phyloP scores from a whole-genome alignment of 495 filamentous ascomycete genomes.

The Saxophila tyrrhenica region DNA sequence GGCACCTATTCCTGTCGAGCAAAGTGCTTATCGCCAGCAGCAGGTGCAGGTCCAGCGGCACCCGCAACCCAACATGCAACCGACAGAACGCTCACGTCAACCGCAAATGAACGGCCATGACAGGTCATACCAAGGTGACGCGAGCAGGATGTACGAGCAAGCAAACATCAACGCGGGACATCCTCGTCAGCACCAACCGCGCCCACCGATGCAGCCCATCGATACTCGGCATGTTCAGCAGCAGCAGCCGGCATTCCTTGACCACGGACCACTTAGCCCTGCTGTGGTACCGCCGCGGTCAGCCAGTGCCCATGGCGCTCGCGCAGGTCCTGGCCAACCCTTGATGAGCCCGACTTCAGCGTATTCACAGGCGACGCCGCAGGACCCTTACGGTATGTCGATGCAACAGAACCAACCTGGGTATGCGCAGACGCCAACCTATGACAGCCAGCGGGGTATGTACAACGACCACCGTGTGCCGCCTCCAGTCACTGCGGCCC shows the following conservation, averaged over 20 bases:
- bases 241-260: background rate
- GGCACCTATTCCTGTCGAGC: background rate
- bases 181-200: background rate
- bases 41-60: background rate
- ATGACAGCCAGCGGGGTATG: background rate
- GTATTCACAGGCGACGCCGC: background rate
- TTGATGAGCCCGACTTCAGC: background rate
- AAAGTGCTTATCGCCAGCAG: background rate
- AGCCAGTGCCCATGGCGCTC: background rate
- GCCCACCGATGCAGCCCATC: background rate
- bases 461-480: conserved; percentile 3
- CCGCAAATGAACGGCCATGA: background rate
- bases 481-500: background rate
- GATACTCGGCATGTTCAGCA: conserved; percentile 1
- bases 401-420: background rate
- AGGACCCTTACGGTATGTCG: background rate
- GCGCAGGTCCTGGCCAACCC: background rate
- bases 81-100: background rate
- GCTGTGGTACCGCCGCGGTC: conserved; percentile 6
- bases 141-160: background rate
- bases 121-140: background rate
- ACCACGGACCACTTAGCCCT: conserved; percentile 14
- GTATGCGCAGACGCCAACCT: background rate
- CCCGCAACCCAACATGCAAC: background rate
- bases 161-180: background rate